Base-by-base conservation (phyloP, 228 moss, liverwort and hornwort species). In the Sphagnum magellanicum region DNA sequence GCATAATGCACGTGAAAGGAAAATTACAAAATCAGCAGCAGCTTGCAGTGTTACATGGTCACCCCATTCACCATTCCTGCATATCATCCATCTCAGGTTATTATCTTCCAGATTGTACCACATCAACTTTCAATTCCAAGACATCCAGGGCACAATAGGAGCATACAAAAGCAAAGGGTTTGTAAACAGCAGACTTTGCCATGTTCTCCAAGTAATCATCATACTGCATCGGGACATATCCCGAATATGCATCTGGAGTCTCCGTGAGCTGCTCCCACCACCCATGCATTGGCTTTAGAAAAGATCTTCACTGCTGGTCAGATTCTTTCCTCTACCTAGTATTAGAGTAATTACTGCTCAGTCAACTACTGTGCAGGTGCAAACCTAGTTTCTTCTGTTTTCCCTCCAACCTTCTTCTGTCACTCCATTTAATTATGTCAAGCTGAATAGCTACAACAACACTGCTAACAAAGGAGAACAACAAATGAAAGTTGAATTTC, bases 41-140 rank as follows among this genome's bases (percentile, higher is more conserved):
- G 97, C 90, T 88, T 97, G 97, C 68, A 97, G 72, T 17, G 97
- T 93, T 49, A 97, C 91, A 71, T 93, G 97, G 74, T 97, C 97
- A 11, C 97, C 97, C 97, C 97, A 93, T 76, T 91, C 91, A 70
- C 91, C 93, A 61, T 79, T 87, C 76, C 96, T 96, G 92, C 74
- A 66, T 74, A 14, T 63, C 59, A 67, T 59, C 74, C 11, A 61
- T 11, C 49, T 48, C 61, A 8, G 53, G 51, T 10, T 32, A 32
- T 53, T 86, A 81, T 32, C 32, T 32, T 32, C 32, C 32, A 6
- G 67, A 66, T 49, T 79, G 79, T 6, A 74, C 49, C 0, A 51
- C 14, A 11, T 32, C 48, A 6, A 57, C 59, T 11, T 53, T 51
- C 15, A 16, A 32, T 32, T 32, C 32, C 32, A 32, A 32, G 32